Conservation (phyloP, 257 asterid genomes). For the Parsonsia alboflavescens region DNA sequence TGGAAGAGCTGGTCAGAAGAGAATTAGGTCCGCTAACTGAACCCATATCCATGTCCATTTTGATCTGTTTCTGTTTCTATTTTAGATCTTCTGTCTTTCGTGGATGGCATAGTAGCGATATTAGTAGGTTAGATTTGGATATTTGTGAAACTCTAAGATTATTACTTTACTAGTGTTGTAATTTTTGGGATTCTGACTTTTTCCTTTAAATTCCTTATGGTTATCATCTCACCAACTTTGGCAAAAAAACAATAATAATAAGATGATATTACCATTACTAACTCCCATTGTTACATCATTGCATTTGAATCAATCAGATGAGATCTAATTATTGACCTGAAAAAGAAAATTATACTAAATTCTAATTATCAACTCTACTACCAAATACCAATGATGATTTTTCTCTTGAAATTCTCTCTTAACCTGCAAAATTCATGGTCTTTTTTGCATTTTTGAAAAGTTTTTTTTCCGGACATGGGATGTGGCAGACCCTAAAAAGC, state of each 20-base stretch:
- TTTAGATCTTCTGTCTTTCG: background rate
- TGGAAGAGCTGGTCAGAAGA: conserved; percentile 33
- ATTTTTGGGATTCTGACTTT: background rate
- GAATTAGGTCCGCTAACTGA: conserved; percentile 22
- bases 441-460: no score
- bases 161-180: conserved; percentile 10
- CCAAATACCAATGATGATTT: background rate
- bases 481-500: no score
- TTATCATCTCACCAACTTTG: background rate
- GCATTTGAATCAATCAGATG: background rate
- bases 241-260: background rate
- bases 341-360: no score
- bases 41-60: background rate
- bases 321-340: no score
- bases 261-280: no score
- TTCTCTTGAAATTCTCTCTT: no score
- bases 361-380: background rate
- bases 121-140: conserved; percentile 1
- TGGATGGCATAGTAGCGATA: background rate
- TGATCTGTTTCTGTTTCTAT: background rate
- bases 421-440: no score
- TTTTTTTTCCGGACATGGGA: no score
- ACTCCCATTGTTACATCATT: no score
- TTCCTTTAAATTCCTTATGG: background rate
- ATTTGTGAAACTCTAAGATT: conserved; percentile 1